These are phyloP conservation scores for Fagopyrum tataricum DNA, from an alignment of 148 eudicot species.

Conservation along the genomic window DNA sequence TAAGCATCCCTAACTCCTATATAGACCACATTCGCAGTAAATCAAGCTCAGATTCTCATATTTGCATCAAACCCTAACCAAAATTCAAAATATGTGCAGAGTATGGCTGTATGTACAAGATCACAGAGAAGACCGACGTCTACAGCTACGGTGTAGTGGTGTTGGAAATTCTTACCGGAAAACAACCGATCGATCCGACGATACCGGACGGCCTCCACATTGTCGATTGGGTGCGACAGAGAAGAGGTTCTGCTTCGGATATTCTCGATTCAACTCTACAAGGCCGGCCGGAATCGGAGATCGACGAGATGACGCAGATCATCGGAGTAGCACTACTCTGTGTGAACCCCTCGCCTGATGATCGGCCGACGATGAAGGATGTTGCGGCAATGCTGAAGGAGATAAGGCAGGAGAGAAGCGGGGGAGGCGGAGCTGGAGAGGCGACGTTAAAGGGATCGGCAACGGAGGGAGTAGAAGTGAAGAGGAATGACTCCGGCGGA, in stretches of 20 bases:
- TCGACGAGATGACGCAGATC: conserved; percentile 64
- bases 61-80: background rate
- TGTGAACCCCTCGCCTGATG: conserved; percentile 54
- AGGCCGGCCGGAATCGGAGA: conserved; percentile 53
- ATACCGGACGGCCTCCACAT: conserved; percentile 71
- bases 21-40: background rate
- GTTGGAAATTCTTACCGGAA: conserved; percentile 66
- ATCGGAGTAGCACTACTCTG: conserved; percentile 65
- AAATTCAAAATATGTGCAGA: conserved; percentile 27
- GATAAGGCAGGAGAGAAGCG: conserved; percentile 42
- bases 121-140: conserved; percentile 74
- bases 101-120: conserved; percentile 81
- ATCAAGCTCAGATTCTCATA: background rate
- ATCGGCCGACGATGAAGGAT: conserved; percentile 76
- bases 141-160: conserved; percentile 83
- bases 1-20: background rate
- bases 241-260: conserved; percentile 36
- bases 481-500: conserved; percentile 18
- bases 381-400: conserved; percentile 77
- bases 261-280: conserved; percentile 46
- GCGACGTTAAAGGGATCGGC: conserved; percentile 26
- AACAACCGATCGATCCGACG: conserved; percentile 84
- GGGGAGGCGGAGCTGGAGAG: background rate
- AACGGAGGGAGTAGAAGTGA: conserved; percentile 19
- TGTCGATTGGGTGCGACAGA: conserved; percentile 72